These are phyloP conservation scores for Diaporthe amygdali DNA, from an alignment of 2,329 filamentous ascomycete genomes.

Conservation along the genomic window DNA sequence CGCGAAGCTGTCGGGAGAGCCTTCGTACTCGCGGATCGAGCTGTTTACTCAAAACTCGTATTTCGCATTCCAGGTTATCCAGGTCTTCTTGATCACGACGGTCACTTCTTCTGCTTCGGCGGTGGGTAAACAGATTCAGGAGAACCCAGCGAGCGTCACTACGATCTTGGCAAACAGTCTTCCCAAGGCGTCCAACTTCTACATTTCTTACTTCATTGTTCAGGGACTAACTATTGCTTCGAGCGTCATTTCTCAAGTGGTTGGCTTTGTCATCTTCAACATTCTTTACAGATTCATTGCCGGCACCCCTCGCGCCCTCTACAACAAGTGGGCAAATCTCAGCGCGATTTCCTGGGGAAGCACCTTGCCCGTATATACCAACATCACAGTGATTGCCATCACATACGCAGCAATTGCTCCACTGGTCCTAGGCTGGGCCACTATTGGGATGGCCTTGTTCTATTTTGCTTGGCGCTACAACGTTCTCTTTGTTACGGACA, in stretches of 20 bases:
- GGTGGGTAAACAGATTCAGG: slow-evolving; percentile 65
- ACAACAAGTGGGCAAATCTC: slow-evolving; percentile 76
- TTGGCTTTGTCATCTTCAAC: slow-evolving; percentile 75
- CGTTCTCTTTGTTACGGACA: slow-evolving; percentile 83
- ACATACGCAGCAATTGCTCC: slow-evolving; percentile 88
- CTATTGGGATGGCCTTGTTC: slow-evolving; percentile 78
- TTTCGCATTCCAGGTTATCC: slow-evolving; percentile 88
- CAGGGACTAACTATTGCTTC: slow-evolving; percentile 85
- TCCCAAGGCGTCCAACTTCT: slow-evolving; percentile 89
- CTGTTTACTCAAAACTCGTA: slow-evolving; percentile 90
- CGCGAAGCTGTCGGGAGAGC: slow-evolving; percentile 80
- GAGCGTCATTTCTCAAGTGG: slow-evolving; percentile 72
- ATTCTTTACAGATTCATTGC: slow-evolving; percentile 77
- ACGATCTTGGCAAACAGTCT: slow-evolving; percentile 73
- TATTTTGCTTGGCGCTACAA: slow-evolving; percentile 93
- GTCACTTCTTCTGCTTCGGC: slow-evolving; percentile 80
- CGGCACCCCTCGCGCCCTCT: slow-evolving; percentile 80
- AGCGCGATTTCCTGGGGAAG: slow-evolving; percentile 83
- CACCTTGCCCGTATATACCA: slow-evolving; percentile 80
- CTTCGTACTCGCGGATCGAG: slow-evolving; percentile 80
- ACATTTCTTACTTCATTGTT: slow-evolving; percentile 92
- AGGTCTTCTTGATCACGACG: slow-evolving; percentile 90
- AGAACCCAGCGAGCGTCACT: slow-evolving; percentile 67
- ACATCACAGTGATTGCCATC: slow-evolving; percentile 81
- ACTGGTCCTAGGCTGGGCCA: slow-evolving; percentile 81